Conservation (phyloP, 2,329 filamentous ascomycete genomes). For the Periconia macrospinosa region DNA sequence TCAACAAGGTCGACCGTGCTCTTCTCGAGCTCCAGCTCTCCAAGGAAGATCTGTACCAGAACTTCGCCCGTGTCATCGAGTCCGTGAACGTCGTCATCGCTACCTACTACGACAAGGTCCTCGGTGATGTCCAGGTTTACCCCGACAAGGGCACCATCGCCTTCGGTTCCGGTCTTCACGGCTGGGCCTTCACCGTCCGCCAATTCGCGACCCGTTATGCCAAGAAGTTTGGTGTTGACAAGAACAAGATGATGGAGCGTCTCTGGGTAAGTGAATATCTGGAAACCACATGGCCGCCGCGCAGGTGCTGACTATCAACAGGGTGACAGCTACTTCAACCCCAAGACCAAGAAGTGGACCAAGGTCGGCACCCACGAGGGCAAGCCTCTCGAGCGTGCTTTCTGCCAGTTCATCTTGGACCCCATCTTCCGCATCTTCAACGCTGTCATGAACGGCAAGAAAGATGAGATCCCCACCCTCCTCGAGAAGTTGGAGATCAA, state of each 20-base stretch:
- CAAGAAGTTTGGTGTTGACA: conserved; percentile 99
- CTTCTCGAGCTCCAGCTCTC: conserved; percentile 97
- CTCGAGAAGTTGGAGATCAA: conserved; percentile 95
- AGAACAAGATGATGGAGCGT: conserved; percentile 99
- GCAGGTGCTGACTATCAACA: conserved; percentile 29
- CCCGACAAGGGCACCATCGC: conserved; percentile 96
- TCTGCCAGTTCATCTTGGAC: conserved; percentile 99
- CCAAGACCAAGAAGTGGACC: conserved; percentile 99
- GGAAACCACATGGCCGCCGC: no score
- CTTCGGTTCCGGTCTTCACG: conserved; percentile 99
- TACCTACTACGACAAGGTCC: conserved; percentile 95
- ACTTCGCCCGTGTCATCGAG: conserved; percentile 99
- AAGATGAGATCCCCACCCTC: conserved; percentile 81
- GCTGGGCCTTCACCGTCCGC: conserved; percentile 98
- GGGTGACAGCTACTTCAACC: conserved; percentile 99
- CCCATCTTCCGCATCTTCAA: conserved; percentile 99
- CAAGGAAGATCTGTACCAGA: conserved; percentile 99
- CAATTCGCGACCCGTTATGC: conserved; percentile 95
- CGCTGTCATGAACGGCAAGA: conserved; percentile 98
- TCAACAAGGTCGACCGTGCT: conserved; percentile 99
- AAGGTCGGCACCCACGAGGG: conserved; percentile 82
- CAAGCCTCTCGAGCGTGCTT: conserved; percentile 92
- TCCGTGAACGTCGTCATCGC: conserved; percentile 99
- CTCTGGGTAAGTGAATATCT: conserved; percentile 72
- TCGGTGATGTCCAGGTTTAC: conserved; percentile 98